Evolutionary conservation across 192 early-diverging fungal genomes (phyloP).

Genomic region (Coemansia sp.): DNA sequence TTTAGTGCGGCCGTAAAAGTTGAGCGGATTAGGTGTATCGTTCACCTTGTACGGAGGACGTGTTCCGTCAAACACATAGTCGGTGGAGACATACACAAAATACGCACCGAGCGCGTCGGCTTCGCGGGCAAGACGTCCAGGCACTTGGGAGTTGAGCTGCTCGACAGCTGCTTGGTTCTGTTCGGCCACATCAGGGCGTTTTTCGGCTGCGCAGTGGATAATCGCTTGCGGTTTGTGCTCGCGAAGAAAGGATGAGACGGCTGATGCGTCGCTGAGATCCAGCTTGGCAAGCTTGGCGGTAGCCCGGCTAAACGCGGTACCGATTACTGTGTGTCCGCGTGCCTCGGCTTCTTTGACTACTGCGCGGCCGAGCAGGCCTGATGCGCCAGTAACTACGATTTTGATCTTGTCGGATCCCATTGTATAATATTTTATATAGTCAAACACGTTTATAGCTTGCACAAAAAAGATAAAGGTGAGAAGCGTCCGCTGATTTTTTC

Average conservation of each 20-base stretch:
- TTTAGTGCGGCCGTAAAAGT: slow-evolving; percentile 84
- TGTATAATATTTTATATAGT: neutral
- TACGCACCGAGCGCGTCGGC: slow-evolving; percentile 56
- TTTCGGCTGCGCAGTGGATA: slow-evolving; percentile 85
- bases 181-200: slow-evolving; percentile 79
- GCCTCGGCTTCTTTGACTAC: slow-evolving; percentile 59
- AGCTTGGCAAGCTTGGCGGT: slow-evolving; percentile 60
- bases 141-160: slow-evolving; percentile 68
- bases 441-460: neutral
- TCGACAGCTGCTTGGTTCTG: slow-evolving; percentile 59
- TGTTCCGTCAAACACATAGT: slow-evolving; percentile 93
- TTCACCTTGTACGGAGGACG: slow-evolving; percentile 74
- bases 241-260: slow-evolving; percentile 57
- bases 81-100: slow-evolving; percentile 83
- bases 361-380: slow-evolving; percentile 79
- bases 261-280: slow-evolving; percentile 62
- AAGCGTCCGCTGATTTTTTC: too few species aligned
- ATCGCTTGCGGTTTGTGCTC: slow-evolving; percentile 62
- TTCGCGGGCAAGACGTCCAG: slow-evolving; percentile 58
- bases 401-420: slow-evolving; percentile 38
- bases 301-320: slow-evolving; percentile 69
- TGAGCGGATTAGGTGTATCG: slow-evolving; percentile 71
- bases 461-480: too few species aligned
- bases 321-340: slow-evolving; percentile 64
- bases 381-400: slow-evolving; percentile 79